Conservation (phyloP, 2,329 filamentous ascomycete genomes). For the Trichoderma atroviride region DNA sequence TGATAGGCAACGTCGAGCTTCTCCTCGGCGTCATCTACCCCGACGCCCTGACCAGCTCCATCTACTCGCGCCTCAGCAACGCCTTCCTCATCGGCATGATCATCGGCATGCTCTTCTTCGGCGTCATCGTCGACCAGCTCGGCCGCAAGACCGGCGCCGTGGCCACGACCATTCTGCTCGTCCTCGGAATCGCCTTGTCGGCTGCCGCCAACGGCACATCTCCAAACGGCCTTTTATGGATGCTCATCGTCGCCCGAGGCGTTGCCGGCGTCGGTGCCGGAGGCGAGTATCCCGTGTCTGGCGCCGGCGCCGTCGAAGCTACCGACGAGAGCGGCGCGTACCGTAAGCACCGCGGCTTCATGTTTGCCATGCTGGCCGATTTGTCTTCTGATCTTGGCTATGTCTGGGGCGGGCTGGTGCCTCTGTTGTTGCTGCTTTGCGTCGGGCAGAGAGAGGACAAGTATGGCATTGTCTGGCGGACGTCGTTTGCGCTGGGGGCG, state of each 20-base stretch:
- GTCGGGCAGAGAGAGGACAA: slow-evolving; percentile 47
- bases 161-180: slow-evolving; percentile 49
- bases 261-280: slow-evolving; percentile 49
- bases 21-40: slow-evolving; percentile 47
- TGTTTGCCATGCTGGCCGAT: slow-evolving; percentile 59
- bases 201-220: slow-evolving; percentile 48
- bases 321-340: slow-evolving; percentile 51
- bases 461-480: slow-evolving; percentile 53
- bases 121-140: slow-evolving; percentile 51
- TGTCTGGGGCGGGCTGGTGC: slow-evolving; percentile 52
- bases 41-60: slow-evolving; percentile 45
- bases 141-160: slow-evolving; percentile 54
- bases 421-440: slow-evolving; percentile 54
- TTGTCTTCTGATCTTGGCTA: slow-evolving; percentile 55
- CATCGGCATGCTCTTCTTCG: slow-evolving; percentile 58
- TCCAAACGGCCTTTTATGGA: slow-evolving; percentile 51
- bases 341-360: slow-evolving; percentile 54
- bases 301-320: slow-evolving; percentile 54
- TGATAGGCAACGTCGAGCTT: slow-evolving; percentile 50
- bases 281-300: slow-evolving; percentile 56
- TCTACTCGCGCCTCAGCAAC: slow-evolving; percentile 57
- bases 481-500: slow-evolving; percentile 53
- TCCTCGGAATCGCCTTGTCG: slow-evolving; percentile 50
- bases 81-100: slow-evolving; percentile 59
- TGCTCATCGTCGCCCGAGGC: slow-evolving; percentile 50